These are phyloP conservation scores for Euphorbia lathyris DNA, from an alignment of 345 rosid species.

Conservation along the genomic window DNA sequence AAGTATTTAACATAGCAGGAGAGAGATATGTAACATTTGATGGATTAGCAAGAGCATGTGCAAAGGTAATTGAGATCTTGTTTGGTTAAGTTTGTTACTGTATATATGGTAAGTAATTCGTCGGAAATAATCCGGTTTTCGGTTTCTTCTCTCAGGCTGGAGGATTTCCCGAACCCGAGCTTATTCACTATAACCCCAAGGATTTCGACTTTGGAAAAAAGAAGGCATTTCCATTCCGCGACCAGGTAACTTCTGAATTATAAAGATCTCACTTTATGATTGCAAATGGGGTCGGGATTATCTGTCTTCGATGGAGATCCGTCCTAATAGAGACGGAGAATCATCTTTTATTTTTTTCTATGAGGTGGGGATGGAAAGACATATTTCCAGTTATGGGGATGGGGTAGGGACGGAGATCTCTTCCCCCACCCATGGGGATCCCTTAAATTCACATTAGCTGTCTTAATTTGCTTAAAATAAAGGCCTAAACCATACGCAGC, in stretches of 20 bases:
- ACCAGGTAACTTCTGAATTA: constrained; percentile 53
- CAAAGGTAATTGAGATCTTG: constrained; percentile 59
- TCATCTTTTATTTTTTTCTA: too few relatives aligned
- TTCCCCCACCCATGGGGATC: too few relatives aligned
- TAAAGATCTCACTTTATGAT: not conserved
- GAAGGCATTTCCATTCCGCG: constrained; percentile 98
- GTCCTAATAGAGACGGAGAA: too few relatives aligned
- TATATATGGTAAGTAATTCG: not conserved
- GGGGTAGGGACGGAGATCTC: too few relatives aligned
- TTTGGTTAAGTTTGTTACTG: not conserved
- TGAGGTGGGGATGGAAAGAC: too few relatives aligned
- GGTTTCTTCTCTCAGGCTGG: constrained; percentile 54
- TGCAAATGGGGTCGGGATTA: too few relatives aligned
- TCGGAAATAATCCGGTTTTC: not conserved
- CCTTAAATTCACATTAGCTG: too few relatives aligned
- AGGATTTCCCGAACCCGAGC: constrained; percentile 93
- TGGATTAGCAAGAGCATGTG: constrained; percentile 92
- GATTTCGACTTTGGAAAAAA: constrained; percentile 93
- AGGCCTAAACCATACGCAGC: too few relatives aligned
- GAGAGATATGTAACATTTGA: constrained; percentile 87
- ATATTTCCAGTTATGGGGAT: too few relatives aligned
- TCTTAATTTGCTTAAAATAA: too few relatives aligned
- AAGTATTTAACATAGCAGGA: constrained; percentile 91
- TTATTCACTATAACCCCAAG: constrained; percentile 81
- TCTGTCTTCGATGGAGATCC: too few relatives aligned